Evolutionary conservation across 1,284 basidiomycete genomes (phyloP).

Genomic region (Quambalaria eucalypti): DNA sequence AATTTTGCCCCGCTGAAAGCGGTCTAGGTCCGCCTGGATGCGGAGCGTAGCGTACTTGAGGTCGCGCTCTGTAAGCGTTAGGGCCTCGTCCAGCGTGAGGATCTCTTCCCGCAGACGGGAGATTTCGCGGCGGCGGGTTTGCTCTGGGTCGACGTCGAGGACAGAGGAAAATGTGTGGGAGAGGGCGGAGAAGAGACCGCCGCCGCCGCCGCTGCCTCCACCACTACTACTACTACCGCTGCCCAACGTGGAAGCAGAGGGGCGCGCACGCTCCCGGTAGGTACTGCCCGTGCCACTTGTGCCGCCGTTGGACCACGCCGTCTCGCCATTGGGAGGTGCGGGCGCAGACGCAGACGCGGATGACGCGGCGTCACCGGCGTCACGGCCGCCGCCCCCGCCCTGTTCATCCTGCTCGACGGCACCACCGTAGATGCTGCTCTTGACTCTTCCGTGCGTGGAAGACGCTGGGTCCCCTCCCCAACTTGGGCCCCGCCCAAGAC

Average conservation of each 20-base stretch:
- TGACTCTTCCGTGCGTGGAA: background rate
- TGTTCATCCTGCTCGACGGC: background rate
- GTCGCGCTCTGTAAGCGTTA: constrained; percentile 49
- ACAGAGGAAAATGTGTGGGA: constrained; percentile 91
- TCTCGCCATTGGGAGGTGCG: background rate
- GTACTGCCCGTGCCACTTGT: background rate
- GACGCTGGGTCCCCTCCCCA: constrained; percentile 7
- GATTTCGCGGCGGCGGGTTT: constrained; percentile 80
- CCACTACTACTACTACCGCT: constrained; percentile 9
- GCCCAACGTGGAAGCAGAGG: constrained; percentile 1
- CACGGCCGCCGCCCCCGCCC: background rate
- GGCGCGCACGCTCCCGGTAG: background rate
- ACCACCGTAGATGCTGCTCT: constrained; percentile 2
- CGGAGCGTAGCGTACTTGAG: constrained; percentile 89
- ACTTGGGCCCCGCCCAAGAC: constrained; percentile 14
- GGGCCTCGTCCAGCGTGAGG: constrained; percentile 34
- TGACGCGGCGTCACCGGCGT: background rate
- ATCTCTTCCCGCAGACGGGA: constrained; percentile 89
- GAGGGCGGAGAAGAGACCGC: constrained; percentile 77
- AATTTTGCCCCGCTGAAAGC: constrained; percentile 97
- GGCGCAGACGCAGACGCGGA: background rate
- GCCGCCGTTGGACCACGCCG: too few species aligned
- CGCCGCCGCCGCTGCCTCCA: constrained; percentile 9
- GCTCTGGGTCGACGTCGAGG: constrained; percentile 97
- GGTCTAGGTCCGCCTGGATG: constrained; percentile 92